Conservation (phyloP, 495 filamentous ascomycete genomes). For the Filosporella fistucella region DNA sequence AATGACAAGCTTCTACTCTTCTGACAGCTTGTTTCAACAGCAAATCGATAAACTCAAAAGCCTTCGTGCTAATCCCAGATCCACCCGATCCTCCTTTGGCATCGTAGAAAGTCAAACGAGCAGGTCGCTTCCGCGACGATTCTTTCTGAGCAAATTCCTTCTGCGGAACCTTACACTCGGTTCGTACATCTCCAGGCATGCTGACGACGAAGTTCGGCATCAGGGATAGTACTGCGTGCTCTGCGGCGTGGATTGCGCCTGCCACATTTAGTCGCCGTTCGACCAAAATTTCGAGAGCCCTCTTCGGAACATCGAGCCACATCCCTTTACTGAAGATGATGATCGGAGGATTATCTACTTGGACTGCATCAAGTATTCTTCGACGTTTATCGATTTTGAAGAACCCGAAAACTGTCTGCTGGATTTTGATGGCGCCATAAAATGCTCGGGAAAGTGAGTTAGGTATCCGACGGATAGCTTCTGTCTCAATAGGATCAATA, state of each 20-base stretch:
- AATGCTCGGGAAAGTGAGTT: constrained; percentile 59
- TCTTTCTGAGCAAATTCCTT: constrained; percentile 79
- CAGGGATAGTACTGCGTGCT: constrained; percentile 82
- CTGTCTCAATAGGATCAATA: constrained; percentile 84
- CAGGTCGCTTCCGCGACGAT: constrained; percentile 76
- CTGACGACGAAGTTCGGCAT: constrained; percentile 87
- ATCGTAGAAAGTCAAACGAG: constrained; percentile 90
- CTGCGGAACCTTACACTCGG: constrained; percentile 79
- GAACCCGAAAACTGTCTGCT: constrained; percentile 86
- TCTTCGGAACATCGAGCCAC: constrained; percentile 89
- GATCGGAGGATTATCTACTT: constrained; percentile 91
- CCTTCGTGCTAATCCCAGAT: constrained; percentile 82
- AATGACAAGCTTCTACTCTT: constrained; percentile 64
- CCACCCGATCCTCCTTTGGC: constrained; percentile 82
- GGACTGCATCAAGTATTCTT: constrained; percentile 85
- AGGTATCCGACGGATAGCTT: constrained; percentile 69
- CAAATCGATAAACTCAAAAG: constrained; percentile 85
- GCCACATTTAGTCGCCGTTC: constrained; percentile 72
- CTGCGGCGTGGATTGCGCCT: constrained; percentile 88
- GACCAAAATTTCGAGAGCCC: constrained; percentile 73
- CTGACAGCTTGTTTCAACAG: constrained; percentile 74
- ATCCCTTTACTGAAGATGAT: constrained; percentile 80
- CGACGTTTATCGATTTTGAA: constrained; percentile 86
- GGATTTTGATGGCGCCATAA: constrained; percentile 79
- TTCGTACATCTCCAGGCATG: constrained; percentile 81